Evolutionary conservation across 495 filamentous ascomycete genomes (phyloP).

Genomic region (Penicillium alfredii): DNA sequence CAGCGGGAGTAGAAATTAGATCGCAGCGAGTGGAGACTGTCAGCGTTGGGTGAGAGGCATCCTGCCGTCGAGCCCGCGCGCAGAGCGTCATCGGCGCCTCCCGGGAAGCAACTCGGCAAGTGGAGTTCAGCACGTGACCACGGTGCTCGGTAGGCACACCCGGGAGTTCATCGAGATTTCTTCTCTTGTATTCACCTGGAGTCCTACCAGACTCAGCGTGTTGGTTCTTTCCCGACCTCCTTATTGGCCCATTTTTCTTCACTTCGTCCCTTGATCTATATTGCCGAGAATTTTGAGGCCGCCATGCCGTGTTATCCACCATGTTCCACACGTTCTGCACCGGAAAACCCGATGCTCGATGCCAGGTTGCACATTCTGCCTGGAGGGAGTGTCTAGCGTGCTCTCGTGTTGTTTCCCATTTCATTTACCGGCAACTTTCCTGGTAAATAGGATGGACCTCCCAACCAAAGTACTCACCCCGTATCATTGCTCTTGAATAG

Average conservation of each 20-base stretch:
- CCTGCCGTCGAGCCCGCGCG: conserved; percentile 3
- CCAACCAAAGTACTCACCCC: too few relatives aligned
- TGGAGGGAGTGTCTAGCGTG: too few relatives aligned
- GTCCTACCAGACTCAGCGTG: too few relatives aligned
- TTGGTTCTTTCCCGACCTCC: too few relatives aligned
- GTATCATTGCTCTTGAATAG: too few relatives aligned
- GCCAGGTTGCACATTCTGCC: conserved; percentile 2
- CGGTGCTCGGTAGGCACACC: conserved; percentile 19
- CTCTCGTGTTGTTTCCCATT: too few relatives aligned
- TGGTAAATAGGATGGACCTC: too few relatives aligned
- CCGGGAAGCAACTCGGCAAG: conserved; percentile 31
- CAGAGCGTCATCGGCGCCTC: conserved; percentile 9
- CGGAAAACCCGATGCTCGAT: conserved; percentile 9
- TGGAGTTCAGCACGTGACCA: conserved; percentile 30
- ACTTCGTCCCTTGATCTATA: not conserved
- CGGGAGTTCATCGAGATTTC: conserved; percentile 21
- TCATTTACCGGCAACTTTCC: too few relatives aligned
- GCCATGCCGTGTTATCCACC: conserved; percentile 9
- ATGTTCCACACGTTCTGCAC: not conserved
- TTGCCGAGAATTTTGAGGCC: conserved; percentile 8
- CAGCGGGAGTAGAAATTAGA: not conserved
- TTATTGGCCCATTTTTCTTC: conserved; percentile 3
- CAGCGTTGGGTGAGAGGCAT: conserved; percentile 8
- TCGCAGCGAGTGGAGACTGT: too few relatives aligned
- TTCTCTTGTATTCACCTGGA: not conserved